Base-by-base conservation (phyloP, 352 stramenopile genomes). In the Pythium folliculosum region DNA sequence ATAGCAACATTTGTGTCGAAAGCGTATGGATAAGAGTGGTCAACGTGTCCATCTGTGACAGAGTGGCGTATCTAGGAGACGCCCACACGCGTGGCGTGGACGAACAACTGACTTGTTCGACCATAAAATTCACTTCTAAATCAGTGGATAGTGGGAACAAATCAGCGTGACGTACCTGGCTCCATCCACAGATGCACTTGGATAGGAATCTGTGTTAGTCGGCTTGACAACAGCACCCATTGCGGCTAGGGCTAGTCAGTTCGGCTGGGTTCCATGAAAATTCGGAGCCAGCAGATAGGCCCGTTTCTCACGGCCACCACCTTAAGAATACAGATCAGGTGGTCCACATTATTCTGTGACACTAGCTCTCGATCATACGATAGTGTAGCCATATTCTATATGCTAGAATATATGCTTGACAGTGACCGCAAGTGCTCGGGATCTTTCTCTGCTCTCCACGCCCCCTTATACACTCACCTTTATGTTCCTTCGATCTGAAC, bases 191-290 rank as follows among this genome's bases (percentile, higher is more conserved):
- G 27, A 58, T 27, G 17, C 21, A 51, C n/a, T 52, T 1, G 22
- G 13, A 61, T 21, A 19, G 1, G 53, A 48, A 3, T 40, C 22
- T 14, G 22, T 35, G n/a, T 50, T 21, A 0, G 8, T 45, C 19
- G 16, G 1, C 23, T 23, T 47, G 32, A 59, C 23, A 43, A 22
- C 12, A 25, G 13, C 10, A 25, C 13, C n/a, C 22, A 47, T 16
- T 4, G 54, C 13, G 54, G 37, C 27, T 38, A 48, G 23, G 43
- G 43, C 32, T 47, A 37, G 27, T 61, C 54, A 44, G 45, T 25
- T 52, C 54, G 55, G 25, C 44, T 40, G 44, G 43, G 25, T 22
- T 55, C 27, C 23, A 32, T 55, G 57, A 51, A 63, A 58, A 27
- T 58, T 45, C 27, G 10, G 12, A 47, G 40, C 10, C 40, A 40